Evolutionary conservation across 1,139 yeast genomes (phyloP), one percentile per base, ranked within the genome.

Genomic region (Magnusiomyces fungicola): DNA sequence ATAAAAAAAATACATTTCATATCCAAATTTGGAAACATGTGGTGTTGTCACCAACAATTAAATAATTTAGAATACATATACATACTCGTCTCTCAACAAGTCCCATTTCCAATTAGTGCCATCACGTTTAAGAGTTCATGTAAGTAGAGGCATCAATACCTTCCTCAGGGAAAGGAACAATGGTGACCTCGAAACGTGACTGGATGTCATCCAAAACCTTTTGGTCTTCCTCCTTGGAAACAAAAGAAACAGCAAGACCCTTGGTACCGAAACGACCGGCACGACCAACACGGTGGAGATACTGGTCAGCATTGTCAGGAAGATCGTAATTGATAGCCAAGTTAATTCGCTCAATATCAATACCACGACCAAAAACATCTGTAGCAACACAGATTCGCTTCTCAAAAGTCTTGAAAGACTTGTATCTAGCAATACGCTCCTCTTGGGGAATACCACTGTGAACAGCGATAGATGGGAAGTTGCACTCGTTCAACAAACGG

Each of bases 191-290:
- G 72, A 92, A 92, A 73, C 98, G 83, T 61, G 89, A 94, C 76
- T 92, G 98, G 64, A 92, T 92, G 74, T 88, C 85, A 64, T 80
- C 88, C 69, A 94, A 78, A 48, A 90, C 87, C 72, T 84, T 88
- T 69, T 88, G 89, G 66, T 92, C 98, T 57, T 83, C 94, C 62
- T 81, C 84, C 53, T 81, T 76, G 39, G 95, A 78, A 50, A 92
- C 95, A 61, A 92, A 86, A 46, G 97, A 88, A 55, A 92, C 78
- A 50, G 97, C 96, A 63, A 92, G 81, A 74, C 98, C 98, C 75
- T 92, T 92, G 68, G 98, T 92, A 76, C 98, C 98, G 65, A 92
- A 92, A 79, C 98, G 89, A 73, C 98, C 98, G 61, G 98, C 98
- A 81, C 98, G 89, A 68, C 98, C 98, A 56, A 92, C 98, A 75